Conservation (phyloP, 495 filamentous ascomycete species). For the Penicillium desertorum region DNA sequence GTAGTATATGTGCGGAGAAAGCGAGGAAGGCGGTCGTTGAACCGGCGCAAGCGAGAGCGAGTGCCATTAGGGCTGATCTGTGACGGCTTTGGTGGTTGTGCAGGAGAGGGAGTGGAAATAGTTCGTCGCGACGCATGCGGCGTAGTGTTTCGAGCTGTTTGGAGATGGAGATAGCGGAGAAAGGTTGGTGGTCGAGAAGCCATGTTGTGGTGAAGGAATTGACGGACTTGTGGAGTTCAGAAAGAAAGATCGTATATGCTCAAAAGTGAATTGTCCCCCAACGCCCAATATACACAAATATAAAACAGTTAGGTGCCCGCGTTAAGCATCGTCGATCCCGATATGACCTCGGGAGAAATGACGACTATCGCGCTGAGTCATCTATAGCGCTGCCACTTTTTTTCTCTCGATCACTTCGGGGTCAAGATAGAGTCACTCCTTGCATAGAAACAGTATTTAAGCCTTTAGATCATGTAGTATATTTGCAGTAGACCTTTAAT, state of each 20-base stretch:
- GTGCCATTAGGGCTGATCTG: constrained; percentile 30
- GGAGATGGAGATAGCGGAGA: constrained; percentile 21
- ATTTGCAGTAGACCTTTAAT: constrained; percentile 3
- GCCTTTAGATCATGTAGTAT: constrained; percentile 2
- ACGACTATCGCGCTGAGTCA: constrained; percentile 25
- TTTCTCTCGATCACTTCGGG: background rate
- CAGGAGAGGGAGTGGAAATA: constrained; percentile 31
- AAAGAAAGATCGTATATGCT: background rate
- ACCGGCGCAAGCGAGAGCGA: constrained; percentile 53
- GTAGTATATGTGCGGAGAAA: constrained; percentile 65
- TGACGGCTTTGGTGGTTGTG: constrained; percentile 12
- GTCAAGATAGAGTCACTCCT: background rate
- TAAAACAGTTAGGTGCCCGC: background rate
- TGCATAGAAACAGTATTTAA: constrained; percentile 9
- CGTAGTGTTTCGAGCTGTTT: constrained; percentile 9
- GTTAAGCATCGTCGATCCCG: background rate
- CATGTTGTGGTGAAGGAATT: constrained; percentile 11
- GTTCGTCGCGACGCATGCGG: constrained; percentile 20
- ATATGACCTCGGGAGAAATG: background rate
- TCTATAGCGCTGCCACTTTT: constrained; percentile 12
- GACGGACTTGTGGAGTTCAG: background rate
- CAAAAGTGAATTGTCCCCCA: background rate
- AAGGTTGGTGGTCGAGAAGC: constrained; percentile 17
- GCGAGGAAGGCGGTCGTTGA: constrained; percentile 58
- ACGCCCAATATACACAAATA: background rate